These are phyloP conservation scores for Wallemia ichthyophaga DNA, from an alignment of 1,284 basidiomycete genomes.

Conservation along the genomic window DNA sequence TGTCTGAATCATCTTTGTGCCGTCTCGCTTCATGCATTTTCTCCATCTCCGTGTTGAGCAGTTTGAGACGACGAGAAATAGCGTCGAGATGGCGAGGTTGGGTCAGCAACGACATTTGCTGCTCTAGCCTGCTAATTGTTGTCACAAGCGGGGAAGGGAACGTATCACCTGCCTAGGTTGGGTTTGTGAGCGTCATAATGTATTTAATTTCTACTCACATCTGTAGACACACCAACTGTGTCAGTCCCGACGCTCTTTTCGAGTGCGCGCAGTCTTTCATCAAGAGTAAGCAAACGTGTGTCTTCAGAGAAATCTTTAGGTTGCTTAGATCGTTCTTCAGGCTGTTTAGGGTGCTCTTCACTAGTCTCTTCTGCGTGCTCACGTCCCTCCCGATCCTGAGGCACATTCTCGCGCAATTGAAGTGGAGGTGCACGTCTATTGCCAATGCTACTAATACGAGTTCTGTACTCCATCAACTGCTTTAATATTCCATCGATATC, in stretches of 20 bases:
- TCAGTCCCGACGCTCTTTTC: background rate
- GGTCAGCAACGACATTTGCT: constrained; percentile 56
- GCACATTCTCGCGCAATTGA: constrained; percentile 15
- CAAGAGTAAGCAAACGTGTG: background rate
- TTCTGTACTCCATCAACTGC: background rate
- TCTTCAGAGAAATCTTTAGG: constrained; percentile 1
- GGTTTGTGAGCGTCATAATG: constrained; percentile 19
- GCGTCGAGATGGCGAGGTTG: constrained; percentile 90
- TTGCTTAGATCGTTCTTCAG: constrained; percentile 2
- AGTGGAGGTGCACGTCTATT: constrained; percentile 17
- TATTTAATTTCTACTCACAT: constrained; percentile 8
- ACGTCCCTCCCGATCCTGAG: constrained; percentile 8
- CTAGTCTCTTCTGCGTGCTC: constrained; percentile 7
- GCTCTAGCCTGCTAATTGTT: constrained; percentile 48
- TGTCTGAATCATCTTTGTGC: constrained; percentile 10
- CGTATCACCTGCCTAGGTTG: background rate
- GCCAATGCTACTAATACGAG: constrained; percentile 7
- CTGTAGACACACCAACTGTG: background rate
- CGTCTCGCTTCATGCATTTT: constrained; percentile 30
- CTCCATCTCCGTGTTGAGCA: constrained; percentile 74
- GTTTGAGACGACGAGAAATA: constrained; percentile 74
- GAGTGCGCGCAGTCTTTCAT: background rate
- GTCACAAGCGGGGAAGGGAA: constrained; percentile 51
- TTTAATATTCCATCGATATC: constrained; percentile 14
- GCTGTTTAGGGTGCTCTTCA: constrained; percentile 4